Evolutionary conservation across 768 basidiomycete genomes (phyloP).

Genomic region (Rhodocollybia butyracea): DNA sequence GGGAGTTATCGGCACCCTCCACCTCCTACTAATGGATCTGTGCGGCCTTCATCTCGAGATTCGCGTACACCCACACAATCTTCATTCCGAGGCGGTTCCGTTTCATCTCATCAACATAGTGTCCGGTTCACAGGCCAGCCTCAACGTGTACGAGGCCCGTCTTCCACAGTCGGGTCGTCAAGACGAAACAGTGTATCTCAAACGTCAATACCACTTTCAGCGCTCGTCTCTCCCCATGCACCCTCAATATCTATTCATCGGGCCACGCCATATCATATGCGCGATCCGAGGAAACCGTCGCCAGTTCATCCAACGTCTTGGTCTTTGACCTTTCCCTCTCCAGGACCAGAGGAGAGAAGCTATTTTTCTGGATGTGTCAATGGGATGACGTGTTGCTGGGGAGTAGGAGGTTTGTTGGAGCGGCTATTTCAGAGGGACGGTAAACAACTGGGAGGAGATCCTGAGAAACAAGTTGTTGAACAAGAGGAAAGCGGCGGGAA

Average conservation of each 20-base stretch:
- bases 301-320: constrained; percentile 12
- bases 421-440: neutral
- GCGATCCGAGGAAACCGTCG: constrained; percentile 45
- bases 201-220: constrained; percentile 7
- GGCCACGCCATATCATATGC: constrained; percentile 44
- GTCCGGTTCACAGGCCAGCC: neutral
- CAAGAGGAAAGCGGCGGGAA: constrained; percentile 16
- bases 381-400: neutral
- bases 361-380: neutral
- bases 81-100: neutral
- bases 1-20: neutral
- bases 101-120: constrained; percentile 1
- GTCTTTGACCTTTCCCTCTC: constrained; percentile 1
- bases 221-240: constrained; percentile 43
- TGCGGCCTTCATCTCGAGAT: neutral
- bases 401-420: neutral
- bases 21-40: neutral
- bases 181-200: constrained; percentile 3
- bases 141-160: neutral
- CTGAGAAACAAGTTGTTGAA: neutral
- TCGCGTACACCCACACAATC: constrained; percentile 1
- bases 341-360: constrained; percentile 1
- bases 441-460: neutral
- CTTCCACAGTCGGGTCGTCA: neutral
- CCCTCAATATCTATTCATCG: constrained; percentile 39